These are phyloP conservation scores for Nectriaceae sp. DNA, from an alignment of 2,329 filamentous ascomycete genomes.

Conservation along the genomic window DNA sequence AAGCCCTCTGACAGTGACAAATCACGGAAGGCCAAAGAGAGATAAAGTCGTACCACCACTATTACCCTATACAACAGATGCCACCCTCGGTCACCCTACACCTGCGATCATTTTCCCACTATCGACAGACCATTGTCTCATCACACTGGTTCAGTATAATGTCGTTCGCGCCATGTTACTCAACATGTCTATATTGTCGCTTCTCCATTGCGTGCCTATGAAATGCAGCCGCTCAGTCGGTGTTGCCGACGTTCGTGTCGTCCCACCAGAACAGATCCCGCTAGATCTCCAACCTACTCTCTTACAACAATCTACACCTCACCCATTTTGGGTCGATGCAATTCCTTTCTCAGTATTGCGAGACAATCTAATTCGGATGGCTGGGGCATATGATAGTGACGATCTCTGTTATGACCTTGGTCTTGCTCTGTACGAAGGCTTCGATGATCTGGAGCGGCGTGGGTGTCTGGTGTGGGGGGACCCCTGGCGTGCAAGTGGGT, in stretches of 20 bases:
- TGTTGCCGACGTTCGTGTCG: background rate
- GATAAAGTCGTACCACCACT: background rate
- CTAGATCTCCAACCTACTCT: background rate
- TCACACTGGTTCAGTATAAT: conserved; percentile 5
- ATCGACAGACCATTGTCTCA: conserved; percentile 2
- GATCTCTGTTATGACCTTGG: conserved; percentile 1
- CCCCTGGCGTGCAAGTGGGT: conserved; percentile 8
- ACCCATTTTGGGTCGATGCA: conserved; percentile 1
- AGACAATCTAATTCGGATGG: conserved; percentile 4
- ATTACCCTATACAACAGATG: background rate
- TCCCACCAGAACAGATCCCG: background rate
- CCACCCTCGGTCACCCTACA: background rate
- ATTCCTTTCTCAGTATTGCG: conserved; percentile 6
- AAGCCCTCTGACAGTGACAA: background rate
- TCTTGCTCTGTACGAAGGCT: conserved; percentile 1
- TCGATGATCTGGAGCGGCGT: conserved; percentile 1
- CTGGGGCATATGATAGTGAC: conserved; percentile 1
- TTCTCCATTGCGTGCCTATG: background rate
- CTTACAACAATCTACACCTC: background rate
- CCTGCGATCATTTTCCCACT: background rate
- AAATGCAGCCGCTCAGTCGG: background rate
- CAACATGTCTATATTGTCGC: conserved; percentile 2
- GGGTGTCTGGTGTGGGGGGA: conserved; percentile 5
- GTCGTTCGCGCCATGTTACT: background rate
- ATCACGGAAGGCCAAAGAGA: background rate